Percentiles rank a stretch among this genome's conserved stretches.
These are phyloP conservation scores for Curvularia verruculosa DNA, from an alignment of 2,329 filamentous ascomycete genomes.

Conservation along the genomic window DNA sequence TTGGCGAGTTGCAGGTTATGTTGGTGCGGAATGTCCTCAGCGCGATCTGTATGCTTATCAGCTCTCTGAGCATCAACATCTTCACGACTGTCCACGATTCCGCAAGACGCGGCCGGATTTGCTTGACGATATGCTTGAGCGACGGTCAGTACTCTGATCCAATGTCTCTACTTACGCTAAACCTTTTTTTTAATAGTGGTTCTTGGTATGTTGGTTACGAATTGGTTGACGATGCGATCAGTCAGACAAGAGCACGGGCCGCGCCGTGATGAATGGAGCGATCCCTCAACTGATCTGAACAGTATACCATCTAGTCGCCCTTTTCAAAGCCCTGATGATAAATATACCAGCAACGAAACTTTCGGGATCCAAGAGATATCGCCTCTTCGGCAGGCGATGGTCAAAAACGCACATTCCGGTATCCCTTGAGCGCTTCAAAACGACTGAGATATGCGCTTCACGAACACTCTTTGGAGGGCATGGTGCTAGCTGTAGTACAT, in stretches of 20 bases:
- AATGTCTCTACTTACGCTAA: not conserved
- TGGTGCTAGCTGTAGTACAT: not conserved
- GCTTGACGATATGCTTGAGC: slow-evolving; percentile 46
- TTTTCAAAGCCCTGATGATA: not conserved
- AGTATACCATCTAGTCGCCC: not conserved
- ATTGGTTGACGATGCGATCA: slow-evolving; percentile 28
- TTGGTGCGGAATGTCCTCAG: slow-evolving; percentile 36
- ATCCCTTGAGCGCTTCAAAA: slow-evolving; percentile 1
- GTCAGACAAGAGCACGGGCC: not conserved
- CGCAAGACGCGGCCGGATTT: slow-evolving; percentile 44
- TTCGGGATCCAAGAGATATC: not conserved
- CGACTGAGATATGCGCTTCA: not conserved
- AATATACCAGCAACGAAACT: not conserved
- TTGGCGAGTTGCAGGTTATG: slow-evolving; percentile 26
- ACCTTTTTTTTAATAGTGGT: slow-evolving; percentile 20
- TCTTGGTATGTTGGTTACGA: slow-evolving; percentile 26
- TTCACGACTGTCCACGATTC: slow-evolving; percentile 36
- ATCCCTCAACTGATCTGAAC: not conserved
- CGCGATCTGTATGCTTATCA: slow-evolving; percentile 38
- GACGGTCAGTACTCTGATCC: slow-evolving; percentile 41
- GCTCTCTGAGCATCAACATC: slow-evolving; percentile 44
- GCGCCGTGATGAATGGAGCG: not conserved
- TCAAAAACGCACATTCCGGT: not conserved
- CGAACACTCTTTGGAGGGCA: not conserved
- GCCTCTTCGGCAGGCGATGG: not conserved